Percentiles rank a stretch among this genome's conserved stretches.
These are phyloP conservation scores for Globisporangium paddicum DNA, from an alignment of 352 stramenopile species.

Conservation along the genomic window DNA sequence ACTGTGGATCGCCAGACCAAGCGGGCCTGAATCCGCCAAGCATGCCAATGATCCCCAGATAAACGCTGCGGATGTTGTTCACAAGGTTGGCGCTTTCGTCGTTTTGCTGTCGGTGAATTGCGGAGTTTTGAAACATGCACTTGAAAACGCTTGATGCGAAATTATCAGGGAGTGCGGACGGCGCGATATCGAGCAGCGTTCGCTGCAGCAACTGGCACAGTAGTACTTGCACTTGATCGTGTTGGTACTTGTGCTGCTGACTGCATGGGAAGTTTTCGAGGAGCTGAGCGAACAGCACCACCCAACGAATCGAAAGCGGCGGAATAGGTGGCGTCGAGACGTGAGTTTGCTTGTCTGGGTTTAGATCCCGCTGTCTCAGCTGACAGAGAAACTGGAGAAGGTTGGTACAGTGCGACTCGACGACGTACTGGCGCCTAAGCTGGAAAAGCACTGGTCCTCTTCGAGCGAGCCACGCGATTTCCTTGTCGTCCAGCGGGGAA, in stretches of 20 bases:
- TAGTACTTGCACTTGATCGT: conserved; percentile 20
- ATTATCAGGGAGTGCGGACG: not conserved
- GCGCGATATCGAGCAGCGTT: conserved; percentile 15
- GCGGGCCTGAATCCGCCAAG: not conserved
- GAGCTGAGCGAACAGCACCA: conserved; percentile 20
- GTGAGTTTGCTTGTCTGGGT: not conserved
- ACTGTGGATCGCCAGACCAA: conserved; percentile 7
- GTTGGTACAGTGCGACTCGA: conserved; percentile 23
- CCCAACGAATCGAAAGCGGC: conserved; percentile 24
- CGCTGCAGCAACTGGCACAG: conserved; percentile 26
- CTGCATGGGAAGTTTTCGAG: conserved; percentile 9
- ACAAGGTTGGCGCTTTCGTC: not conserved
- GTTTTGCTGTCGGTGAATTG: too few relatives aligned
- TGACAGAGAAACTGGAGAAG: conserved; percentile 35
- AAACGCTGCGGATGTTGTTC: not conserved
- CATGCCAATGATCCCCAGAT: not conserved
- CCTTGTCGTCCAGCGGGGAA: conserved; percentile 5
- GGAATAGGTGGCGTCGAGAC: not conserved
- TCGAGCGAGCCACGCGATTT: conserved; percentile 16
- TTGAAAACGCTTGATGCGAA: conserved; percentile 9
- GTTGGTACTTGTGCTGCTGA: not conserved
- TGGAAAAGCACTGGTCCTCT: conserved; percentile 32
- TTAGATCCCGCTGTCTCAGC: not conserved
- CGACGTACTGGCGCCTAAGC: conserved; percentile 26
- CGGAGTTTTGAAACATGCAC: not conserved